Evolutionary conservation across 306 rosid species (phyloP), one percentile per base, ranked within the genome.

Genomic region (Gastrolobium bilobum): DNA sequence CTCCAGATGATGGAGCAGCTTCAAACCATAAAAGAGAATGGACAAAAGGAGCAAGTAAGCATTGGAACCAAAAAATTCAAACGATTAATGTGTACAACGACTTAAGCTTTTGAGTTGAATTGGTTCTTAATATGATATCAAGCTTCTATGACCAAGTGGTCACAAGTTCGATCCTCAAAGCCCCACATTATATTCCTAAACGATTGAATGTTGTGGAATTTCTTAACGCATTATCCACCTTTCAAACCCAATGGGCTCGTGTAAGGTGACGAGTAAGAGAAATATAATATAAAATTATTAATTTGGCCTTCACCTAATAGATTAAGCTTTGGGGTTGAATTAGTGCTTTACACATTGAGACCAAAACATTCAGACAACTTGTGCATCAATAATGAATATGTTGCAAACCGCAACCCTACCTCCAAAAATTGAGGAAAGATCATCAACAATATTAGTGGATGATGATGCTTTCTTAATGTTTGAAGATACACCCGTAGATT

Each of bases 391-490:
- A 34, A 69, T 73, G 61, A 62, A 48, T 60, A 74, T 85, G 53
- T 4, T 61, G 61, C 35, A 38, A 58, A 43, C 6, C 4, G 50
- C 35, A 71, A 54, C 67, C 75, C 79, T 89, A 95, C 99, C 96
- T 81, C 92, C 93, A 82, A 95, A 95, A 72, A 93, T 91, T 47
- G 97, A 89, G 67, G 99, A 82, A 76, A 95, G 98, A 80, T 95
- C 98, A 39, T 95, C 97, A 76, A 86, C 96, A 77, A 93, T 81
- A 88, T 90, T 91, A 50, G 88, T 82, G 57, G 94, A 52, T 10
- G 99, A 90, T 65, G 92, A 85, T 52, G 86, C 91, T 89, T 91
- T 95, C 86, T 87, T 93, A 83, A 90, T 86, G 87, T 82, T 90
- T 20, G 97, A 79, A 52, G 96, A 69, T 67, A 62, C 71, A 67